Conservation (phyloP, 2,329 filamentous ascomycete genomes). For the Beauveria pseudobassiana region DNA sequence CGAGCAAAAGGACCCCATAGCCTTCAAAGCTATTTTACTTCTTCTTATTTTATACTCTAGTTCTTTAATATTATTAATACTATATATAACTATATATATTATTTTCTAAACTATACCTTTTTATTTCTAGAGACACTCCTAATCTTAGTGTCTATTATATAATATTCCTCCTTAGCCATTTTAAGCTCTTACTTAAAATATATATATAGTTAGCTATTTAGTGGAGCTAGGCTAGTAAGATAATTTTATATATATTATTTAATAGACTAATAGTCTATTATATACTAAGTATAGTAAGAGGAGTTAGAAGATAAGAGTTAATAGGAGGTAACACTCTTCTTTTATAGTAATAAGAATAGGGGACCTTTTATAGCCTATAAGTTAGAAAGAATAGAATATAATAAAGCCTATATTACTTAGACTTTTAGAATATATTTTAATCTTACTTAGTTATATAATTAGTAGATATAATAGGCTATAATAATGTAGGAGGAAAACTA, state of each 20-base stretch:
- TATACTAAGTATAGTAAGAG: slow-evolving; percentile 3
- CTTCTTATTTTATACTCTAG: background rate
- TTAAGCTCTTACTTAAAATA: background rate
- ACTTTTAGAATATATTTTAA: background rate
- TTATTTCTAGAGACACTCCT: background rate
- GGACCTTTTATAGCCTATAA: background rate
- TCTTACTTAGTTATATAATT: background rate
- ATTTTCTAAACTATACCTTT: background rate
- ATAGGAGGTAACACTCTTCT: background rate
- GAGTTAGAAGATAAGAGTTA: too few relatives aligned
- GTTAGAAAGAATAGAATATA: too few relatives aligned
- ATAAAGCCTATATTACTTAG: too few relatives aligned
- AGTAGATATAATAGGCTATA: too few relatives aligned
- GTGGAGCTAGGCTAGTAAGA: background rate
- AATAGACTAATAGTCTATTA: slow-evolving; percentile 5
- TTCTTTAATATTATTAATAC: slow-evolving; percentile 16
- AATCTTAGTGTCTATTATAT: background rate
- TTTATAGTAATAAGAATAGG: background rate
- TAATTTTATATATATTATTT: background rate
- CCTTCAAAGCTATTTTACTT: too few relatives aligned
- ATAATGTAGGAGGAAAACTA: too few relatives aligned
- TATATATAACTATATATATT: background rate
- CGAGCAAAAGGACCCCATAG: too few relatives aligned
- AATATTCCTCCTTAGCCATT: background rate
- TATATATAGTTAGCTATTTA: background rate